Conservation (phyloP, 768 basidiomycete species). For the Trametes elegans region DNA sequence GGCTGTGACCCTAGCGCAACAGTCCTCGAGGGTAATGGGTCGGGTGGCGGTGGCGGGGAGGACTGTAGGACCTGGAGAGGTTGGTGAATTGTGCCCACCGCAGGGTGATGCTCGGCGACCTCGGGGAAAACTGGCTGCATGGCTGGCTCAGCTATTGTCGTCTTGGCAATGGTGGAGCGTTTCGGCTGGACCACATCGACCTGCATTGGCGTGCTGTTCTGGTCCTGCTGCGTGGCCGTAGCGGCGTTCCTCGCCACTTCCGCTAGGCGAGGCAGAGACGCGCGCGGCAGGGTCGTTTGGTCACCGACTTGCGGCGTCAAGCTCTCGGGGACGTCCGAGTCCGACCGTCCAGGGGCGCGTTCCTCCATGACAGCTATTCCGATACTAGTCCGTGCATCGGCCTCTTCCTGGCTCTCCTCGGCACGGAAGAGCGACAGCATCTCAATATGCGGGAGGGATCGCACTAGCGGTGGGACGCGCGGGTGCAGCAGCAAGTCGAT, state of each 20-base stretch:
- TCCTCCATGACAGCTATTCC: constrained; percentile 28
- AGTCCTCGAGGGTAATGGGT: constrained; percentile 9
- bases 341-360: constrained; percentile 18
- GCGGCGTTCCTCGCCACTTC: neutral
- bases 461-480: constrained; percentile 72
- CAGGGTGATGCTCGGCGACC: neutral
- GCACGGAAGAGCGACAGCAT: constrained; percentile 55
- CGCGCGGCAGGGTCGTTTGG: neutral
- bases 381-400: constrained; percentile 41
- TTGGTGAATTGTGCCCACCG: neutral
- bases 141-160: neutral
- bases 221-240: neutral
- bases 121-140: neutral
- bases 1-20: neutral
- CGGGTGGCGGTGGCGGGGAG: constrained; percentile 11
- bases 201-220: constrained; percentile 1
- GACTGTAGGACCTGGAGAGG: neutral
- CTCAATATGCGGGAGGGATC: constrained; percentile 63
- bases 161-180: neutral
- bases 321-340: constrained; percentile 12
- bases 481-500: constrained; percentile 75
- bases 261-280: neutral
- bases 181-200: constrained; percentile 6
- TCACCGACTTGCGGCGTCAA: neutral
- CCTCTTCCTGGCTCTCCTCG: constrained; percentile 68